Conservation (phyloP, 1,139 yeast species). For the Groenewaldozyma auringiensis region DNA sequence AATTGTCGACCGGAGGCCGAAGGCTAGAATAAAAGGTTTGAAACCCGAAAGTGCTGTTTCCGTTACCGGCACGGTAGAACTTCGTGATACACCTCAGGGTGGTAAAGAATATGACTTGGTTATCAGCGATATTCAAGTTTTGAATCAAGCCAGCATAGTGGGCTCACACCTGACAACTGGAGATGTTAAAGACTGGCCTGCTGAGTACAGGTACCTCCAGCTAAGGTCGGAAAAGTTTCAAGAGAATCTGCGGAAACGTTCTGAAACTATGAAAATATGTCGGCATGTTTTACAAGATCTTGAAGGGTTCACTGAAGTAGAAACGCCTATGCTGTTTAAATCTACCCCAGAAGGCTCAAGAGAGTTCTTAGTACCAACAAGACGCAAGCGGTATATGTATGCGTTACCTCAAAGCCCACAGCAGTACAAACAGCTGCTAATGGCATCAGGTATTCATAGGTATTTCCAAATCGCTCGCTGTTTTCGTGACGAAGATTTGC, state of each 20-base stretch:
- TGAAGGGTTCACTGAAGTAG: conserved; percentile 63
- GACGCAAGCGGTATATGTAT: conserved; percentile 54
- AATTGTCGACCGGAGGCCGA: conserved; percentile 45
- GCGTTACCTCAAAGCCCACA: conserved; percentile 98
- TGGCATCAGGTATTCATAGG: conserved; percentile 85
- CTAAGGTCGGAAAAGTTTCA: conserved; percentile 59
- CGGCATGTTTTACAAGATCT: conserved; percentile 42
- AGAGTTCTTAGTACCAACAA: conserved; percentile 89
- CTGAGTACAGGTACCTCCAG: conserved; percentile 74
- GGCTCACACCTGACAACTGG: conserved; percentile 67
- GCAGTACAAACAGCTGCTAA: conserved; percentile 86
- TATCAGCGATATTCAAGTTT: conserved; percentile 43
- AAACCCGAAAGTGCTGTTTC: conserved; percentile 74
- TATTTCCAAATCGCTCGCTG: conserved; percentile 92
- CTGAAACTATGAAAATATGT: conserved; percentile 49
- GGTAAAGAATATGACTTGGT: conserved; percentile 47
- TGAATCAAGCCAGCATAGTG: conserved; percentile 59
- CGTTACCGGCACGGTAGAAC: conserved; percentile 49
- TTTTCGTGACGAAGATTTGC: conserved; percentile 89
- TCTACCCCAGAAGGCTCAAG: conserved; percentile 98
- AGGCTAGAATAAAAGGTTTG: conserved; percentile 41
- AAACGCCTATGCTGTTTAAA: conserved; percentile 86
- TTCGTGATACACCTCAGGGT: conserved; percentile 18
- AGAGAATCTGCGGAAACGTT: conserved; percentile 50
- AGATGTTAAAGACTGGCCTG: conserved; percentile 49